These are phyloP conservation scores for Achlya hypogyna DNA, from an alignment of 352 stramenopile genomes.

Conservation along the genomic window DNA sequence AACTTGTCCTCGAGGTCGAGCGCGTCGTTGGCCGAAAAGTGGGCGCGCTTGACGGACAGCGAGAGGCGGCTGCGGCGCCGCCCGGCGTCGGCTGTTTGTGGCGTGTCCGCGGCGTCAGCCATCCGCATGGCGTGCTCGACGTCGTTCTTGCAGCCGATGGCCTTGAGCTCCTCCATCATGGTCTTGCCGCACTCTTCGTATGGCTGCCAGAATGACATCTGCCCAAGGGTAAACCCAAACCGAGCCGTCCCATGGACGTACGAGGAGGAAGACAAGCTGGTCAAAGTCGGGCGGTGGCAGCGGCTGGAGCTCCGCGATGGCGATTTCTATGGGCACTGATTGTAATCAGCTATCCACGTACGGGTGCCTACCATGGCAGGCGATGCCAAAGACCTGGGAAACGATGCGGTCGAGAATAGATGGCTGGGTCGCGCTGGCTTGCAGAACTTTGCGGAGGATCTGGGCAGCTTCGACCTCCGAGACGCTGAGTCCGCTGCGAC, in stretches of 20 bases:
- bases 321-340: slow-evolving; percentile 26
- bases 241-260: slow-evolving; percentile 37
- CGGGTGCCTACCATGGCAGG: slow-evolving; percentile 17
- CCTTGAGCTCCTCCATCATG: slow-evolving; percentile 49
- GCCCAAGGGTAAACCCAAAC: not conserved
- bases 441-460: not conserved
- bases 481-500: slow-evolving; percentile 45
- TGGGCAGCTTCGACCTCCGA: slow-evolving; percentile 30
- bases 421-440: slow-evolving; percentile 21
- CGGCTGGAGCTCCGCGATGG: not conserved
- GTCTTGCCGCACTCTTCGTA: slow-evolving; percentile 38
- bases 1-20: slow-evolving; percentile 40
- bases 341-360: slow-evolving; percentile 18
- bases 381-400: slow-evolving; percentile 47
- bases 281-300: slow-evolving; percentile 25
- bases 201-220: slow-evolving; percentile 19
- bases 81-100: not conserved
- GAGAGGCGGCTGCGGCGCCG: not conserved
- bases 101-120: not conserved
- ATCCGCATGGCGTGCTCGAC: slow-evolving; percentile 41
- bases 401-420: slow-evolving; percentile 52
- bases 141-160: slow-evolving; percentile 53
- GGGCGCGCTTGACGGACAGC: slow-evolving; percentile 22
- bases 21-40: slow-evolving; percentile 44
- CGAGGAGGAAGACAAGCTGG: slow-evolving; percentile 46